Conservation (phyloP, 371 early-diverging fungal species). For the Chytridium lagenaria region DNA sequence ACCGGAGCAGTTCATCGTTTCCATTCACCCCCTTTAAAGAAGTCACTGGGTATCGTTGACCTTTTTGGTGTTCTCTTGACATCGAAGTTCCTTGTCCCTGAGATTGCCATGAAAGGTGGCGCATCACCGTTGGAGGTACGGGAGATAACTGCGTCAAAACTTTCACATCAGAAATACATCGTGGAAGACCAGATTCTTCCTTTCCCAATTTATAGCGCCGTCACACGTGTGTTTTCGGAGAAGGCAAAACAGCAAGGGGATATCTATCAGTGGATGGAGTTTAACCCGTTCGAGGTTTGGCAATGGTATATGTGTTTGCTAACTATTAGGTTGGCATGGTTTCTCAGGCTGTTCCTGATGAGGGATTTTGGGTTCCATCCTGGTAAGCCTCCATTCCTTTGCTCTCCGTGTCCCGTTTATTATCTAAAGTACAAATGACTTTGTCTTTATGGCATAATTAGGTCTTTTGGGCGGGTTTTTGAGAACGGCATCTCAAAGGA, state of each 20-base stretch:
- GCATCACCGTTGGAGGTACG: not conserved
- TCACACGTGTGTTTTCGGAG: conserved; percentile 17
- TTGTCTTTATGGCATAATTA: not conserved
- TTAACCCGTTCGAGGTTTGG: conserved; percentile 40
- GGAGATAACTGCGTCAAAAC: conserved; percentile 15
- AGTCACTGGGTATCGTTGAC: conserved; percentile 29
- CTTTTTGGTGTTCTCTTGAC: conserved; percentile 43
- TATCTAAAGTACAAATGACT: too few relatives aligned
- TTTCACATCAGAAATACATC: conserved; percentile 29
- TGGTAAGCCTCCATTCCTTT: too few relatives aligned
- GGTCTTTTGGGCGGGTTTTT: conserved; percentile 43
- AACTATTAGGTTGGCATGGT: conserved; percentile 3
- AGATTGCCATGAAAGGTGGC: conserved; percentile 2
- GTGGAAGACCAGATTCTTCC: conserved; percentile 24
- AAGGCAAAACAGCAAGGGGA: conserved; percentile 6
- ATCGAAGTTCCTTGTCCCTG: conserved; percentile 30
- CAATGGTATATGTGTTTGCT: not conserved
- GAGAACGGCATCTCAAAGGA: conserved; percentile 23
- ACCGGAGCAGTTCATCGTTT: conserved; percentile 15
- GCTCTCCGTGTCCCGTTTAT: not conserved
- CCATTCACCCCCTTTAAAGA: not conserved
- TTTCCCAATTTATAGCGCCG: conserved; percentile 43
- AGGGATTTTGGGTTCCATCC: conserved; percentile 40
- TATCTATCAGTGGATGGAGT: conserved; percentile 45
- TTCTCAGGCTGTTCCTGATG: not conserved